Conservation (phyloP, 768 basidiomycete species). For the Pleurotus citrinopileatus region DNA sequence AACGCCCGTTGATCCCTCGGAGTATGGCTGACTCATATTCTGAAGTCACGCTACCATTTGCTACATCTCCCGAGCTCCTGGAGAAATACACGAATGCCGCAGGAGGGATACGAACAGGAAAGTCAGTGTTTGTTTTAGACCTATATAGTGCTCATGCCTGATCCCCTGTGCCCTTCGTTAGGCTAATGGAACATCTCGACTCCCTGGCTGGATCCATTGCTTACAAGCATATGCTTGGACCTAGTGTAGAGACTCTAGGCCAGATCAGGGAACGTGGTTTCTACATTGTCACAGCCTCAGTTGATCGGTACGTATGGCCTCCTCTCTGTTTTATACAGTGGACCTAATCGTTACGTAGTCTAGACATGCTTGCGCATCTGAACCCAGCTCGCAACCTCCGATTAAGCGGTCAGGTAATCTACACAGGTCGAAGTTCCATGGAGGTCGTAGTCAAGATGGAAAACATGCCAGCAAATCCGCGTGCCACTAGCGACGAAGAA, state of each 20-base stretch:
- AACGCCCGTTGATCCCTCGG: slow-evolving; percentile 37
- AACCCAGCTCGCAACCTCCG: slow-evolving; percentile 64
- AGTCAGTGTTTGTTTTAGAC: slow-evolving; percentile 38
- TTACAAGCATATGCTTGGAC: slow-evolving; percentile 80
- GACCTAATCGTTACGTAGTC: slow-evolving; percentile 27
- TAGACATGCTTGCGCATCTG: slow-evolving; percentile 65
- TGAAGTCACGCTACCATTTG: slow-evolving; percentile 63
- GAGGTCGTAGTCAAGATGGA: slow-evolving; percentile 89
- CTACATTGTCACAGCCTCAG: slow-evolving; percentile 82
- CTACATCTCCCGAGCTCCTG: slow-evolving; percentile 51
- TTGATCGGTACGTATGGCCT: slow-evolving; percentile 55
- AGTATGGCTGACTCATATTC: slow-evolving; percentile 73
- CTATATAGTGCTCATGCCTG: no score
- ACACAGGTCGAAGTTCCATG: slow-evolving; percentile 74
- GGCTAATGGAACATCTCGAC: slow-evolving; percentile 79
- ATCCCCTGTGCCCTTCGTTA: slow-evolving; percentile 16
- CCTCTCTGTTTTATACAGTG: not conserved
- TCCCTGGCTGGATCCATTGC: slow-evolving; percentile 83
- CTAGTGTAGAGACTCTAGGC: slow-evolving; percentile 51
- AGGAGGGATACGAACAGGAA: slow-evolving; percentile 70
- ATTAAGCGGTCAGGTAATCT: slow-evolving; percentile 79
- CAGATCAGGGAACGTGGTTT: slow-evolving; percentile 62
- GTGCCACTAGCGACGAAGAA: slow-evolving; percentile 20
- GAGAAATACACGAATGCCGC: slow-evolving; percentile 71
- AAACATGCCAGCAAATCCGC: slow-evolving; percentile 31